Base-by-base conservation (phyloP, 148 eudicot genomes). In the Rhododendron williamsianum region DNA sequence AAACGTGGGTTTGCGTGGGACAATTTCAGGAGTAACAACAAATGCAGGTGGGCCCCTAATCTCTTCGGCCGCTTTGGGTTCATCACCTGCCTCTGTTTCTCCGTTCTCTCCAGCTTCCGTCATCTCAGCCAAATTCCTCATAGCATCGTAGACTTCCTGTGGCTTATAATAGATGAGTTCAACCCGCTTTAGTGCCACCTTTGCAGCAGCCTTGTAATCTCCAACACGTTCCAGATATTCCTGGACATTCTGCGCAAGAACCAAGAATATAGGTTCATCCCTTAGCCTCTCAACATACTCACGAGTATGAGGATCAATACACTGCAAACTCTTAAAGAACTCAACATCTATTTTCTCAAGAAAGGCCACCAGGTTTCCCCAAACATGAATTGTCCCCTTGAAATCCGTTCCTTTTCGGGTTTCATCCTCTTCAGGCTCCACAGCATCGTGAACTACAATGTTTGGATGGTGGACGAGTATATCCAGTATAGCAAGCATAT, bases 311-410 rank as follows among this genome's bases (percentile, higher is more conserved):
- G 98, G 98, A 88, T 95, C 96, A 87, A 91, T 91, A 87, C 91
- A 91, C 90, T 95, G 98, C 88, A 95, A 88, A 85, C 96, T 94
- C 92, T 92, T 96, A 84, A 96, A 96, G 78, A 92, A 92, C 85
- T 96, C 98, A 11, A 92, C 93, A 88, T 93, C 98, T 15, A 94
- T 91, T 89, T 88, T 96, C 86, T 96, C 98, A 45, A 96, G 90
- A 82, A 94, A 96, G 16, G 98, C 98, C 16, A 93, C 98, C 91
- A 96, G 77, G 85, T 96, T 96, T 46, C 98, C 98, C 98, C 98
- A 96, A 21, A 96, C 87, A 77, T 92, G 91, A 36, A 96, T 93
- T 7, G 98, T 92, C 63, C 93, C 98, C 83, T 91, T 89, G 72
- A 86, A 92, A 77, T 94, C 95, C 6, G 91, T 84, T 73, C 94